Base-by-base conservation (phyloP, 2,329 filamentous ascomycete species). In the Parastagonospora nodorum region DNA sequence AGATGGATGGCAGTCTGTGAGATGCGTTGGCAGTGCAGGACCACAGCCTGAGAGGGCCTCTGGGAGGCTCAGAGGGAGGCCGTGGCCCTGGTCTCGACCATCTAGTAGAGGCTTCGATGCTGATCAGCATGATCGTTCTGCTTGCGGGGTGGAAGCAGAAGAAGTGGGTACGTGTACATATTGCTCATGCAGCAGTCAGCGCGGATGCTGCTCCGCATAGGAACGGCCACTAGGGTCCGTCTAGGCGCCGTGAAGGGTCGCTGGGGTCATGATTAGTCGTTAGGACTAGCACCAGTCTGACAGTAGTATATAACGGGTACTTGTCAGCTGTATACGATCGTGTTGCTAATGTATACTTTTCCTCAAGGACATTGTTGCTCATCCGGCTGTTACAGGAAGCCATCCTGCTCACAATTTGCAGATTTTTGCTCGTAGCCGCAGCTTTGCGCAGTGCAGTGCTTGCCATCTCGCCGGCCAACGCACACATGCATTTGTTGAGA, bases 271-370 rank as follows among this genome's bases (percentile, higher is more conserved):
- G 19, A 27, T 45, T 27, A 24, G 27, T 44, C 40, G 39, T 28
- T 39, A 31, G 16, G 28, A 14, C 27, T 24, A 40, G 24, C 14
- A 39, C 39, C 16, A 10, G 38, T 36, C 19, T 14, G 16, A 42
- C n/a, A 24, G 28, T 31, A 29, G 40, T 42, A 42, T 16, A 32
- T 42, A 42, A 31, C n/a, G 40, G 31, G 40, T 29, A 19, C 42
- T 11, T 35, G 31, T 24, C 3, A 44, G 42, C 16, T 33, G 19
- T 12, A 29, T n/a, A 36, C 7, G 10, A 11, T 9, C n/a, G 8
- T 14, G 11, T 40, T 24, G 11, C 27, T 32, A 19, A 16, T 8
- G 14, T 38, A 19, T 38, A 45, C 43, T 33, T 15, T 24, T 14
- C 15, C 15, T 30, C 24, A 15, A 16, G 29, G n/a, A 19, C 29